These are phyloP conservation scores for Fusarium transvaalense DNA, from an alignment of 2,329 filamentous ascomycete species.

Conservation along the genomic window DNA sequence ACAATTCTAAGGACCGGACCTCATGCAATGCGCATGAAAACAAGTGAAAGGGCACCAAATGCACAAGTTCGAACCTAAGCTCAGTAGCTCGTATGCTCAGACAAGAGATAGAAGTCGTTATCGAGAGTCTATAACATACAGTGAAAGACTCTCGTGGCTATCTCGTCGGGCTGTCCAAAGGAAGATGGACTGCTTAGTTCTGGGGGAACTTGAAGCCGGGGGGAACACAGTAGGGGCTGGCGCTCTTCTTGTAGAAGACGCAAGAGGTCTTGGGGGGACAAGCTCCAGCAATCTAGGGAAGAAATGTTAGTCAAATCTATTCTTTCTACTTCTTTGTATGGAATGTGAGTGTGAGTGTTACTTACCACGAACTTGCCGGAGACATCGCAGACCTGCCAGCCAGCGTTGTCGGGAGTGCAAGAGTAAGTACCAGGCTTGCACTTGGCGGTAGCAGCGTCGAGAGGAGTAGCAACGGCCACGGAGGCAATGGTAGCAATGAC, in stretches of 20 bases:
- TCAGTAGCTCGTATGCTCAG: background rate
- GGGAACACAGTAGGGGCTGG: conserved; percentile 57
- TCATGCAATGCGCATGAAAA: conserved; percentile 48
- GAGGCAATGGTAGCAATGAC: conserved; percentile 43
- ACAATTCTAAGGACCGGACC: conserved; percentile 43
- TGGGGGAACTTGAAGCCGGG: conserved; percentile 49
- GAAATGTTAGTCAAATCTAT: background rate
- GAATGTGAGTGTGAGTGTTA: conserved; percentile 1
- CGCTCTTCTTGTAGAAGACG: conserved; percentile 53
- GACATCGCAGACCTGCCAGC: conserved; percentile 54
- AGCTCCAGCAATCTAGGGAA: conserved; percentile 51
- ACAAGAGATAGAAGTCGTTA: conserved; percentile 4
- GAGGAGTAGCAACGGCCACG: conserved; percentile 36
- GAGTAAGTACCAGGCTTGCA: conserved; percentile 55
- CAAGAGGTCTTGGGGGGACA: conserved; percentile 55
- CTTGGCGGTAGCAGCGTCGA: conserved; percentile 12
- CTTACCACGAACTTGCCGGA: conserved; percentile 52
- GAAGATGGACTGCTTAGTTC: conserved; percentile 24
- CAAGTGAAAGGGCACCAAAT: conserved; percentile 20
- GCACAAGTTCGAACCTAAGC: conserved; percentile 15
- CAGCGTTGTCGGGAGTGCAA: conserved; percentile 47
- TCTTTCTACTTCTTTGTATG: too few species aligned
- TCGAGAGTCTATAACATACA: background rate
- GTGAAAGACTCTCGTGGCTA: conserved; percentile 12
- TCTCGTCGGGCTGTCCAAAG: background rate